A percentile compares a stretch with the other conserved stretches of the same genome.
Evolutionary conservation across 257 asterid species (phyloP).

Genomic region (Solanum bukasovii): DNA sequence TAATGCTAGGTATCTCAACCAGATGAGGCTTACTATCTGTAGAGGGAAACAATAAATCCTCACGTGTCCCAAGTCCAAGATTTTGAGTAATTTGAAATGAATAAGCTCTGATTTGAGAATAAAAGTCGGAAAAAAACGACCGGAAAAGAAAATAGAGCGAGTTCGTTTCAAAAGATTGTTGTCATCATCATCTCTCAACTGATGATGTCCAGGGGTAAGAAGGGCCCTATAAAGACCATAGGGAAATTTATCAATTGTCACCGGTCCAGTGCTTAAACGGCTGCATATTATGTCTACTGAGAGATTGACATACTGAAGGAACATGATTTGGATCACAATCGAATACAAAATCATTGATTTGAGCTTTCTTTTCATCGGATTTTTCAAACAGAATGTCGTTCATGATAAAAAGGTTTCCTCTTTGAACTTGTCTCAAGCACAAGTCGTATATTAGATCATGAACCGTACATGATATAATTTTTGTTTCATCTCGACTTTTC

Average conservation of each 20-base stretch:
- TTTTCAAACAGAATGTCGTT: background rate
- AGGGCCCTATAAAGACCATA: background rate
- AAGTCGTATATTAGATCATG: background rate
- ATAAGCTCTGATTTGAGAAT: background rate
- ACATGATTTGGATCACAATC: background rate
- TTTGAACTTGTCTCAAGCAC: slow-evolving; percentile 1
- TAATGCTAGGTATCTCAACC: background rate
- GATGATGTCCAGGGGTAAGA: background rate
- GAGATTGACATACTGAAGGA: background rate
- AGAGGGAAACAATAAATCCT: background rate
- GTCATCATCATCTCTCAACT: background rate
- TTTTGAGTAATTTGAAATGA: background rate
- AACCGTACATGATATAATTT: slow-evolving; percentile 1
- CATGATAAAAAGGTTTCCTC: background rate
- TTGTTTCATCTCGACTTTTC: background rate
- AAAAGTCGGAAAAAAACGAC: background rate
- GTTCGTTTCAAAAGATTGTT: background rate
- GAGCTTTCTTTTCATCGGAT: background rate
- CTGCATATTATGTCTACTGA: background rate
- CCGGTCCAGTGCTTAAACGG: background rate
- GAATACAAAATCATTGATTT: background rate
- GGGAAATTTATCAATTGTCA: background rate
- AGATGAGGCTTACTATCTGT: background rate
- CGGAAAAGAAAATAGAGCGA: background rate
- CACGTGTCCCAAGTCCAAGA: background rate